Conservation (phyloP, 345 rosid genomes). For the Acer saccharum region DNA sequence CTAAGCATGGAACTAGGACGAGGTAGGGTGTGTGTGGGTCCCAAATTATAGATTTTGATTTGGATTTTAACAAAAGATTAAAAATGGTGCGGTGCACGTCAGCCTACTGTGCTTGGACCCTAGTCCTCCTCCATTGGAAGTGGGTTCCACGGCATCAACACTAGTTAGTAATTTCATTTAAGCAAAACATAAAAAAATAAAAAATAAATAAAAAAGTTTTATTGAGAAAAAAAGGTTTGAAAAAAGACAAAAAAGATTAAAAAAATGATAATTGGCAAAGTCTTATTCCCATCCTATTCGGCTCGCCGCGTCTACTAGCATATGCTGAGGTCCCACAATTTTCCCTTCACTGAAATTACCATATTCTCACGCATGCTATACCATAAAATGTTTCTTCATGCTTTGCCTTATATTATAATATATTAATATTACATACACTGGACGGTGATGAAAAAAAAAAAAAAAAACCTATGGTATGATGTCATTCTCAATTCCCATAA, state of each 20-base stretch:
- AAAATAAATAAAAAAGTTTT: too few relatives aligned
- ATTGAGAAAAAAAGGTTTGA: not conserved
- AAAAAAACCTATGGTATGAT: too few relatives aligned
- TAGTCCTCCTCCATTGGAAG: slow-evolving; percentile 65
- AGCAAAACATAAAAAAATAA: too few relatives aligned
- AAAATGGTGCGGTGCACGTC: slow-evolving; percentile 63
- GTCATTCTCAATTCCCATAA: too few relatives aligned
- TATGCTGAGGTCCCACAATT: slow-evolving; percentile 36
- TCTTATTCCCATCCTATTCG: slow-evolving; percentile 18
- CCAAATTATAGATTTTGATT: not conserved
- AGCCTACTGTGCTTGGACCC: slow-evolving; percentile 28
- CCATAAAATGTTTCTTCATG: not conserved
- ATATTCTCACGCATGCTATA: slow-evolving; percentile 6
- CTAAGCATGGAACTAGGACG: not conserved
- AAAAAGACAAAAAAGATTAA: not conserved
- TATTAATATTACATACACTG: too few relatives aligned
- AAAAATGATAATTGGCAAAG: not conserved
- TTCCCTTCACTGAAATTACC: not conserved
- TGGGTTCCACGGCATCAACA: slow-evolving; percentile 68
- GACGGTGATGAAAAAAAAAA: too few relatives aligned
- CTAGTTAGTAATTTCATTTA: not conserved
- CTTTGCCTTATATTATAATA: too few relatives aligned
- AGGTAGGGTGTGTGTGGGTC: slow-evolving; percentile 14
- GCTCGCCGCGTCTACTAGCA: slow-evolving; percentile 43
- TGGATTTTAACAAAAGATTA: not conserved